Evolutionary conservation across 345 rosid species (phyloP).

Genomic region (Gossypium bickii): DNA sequence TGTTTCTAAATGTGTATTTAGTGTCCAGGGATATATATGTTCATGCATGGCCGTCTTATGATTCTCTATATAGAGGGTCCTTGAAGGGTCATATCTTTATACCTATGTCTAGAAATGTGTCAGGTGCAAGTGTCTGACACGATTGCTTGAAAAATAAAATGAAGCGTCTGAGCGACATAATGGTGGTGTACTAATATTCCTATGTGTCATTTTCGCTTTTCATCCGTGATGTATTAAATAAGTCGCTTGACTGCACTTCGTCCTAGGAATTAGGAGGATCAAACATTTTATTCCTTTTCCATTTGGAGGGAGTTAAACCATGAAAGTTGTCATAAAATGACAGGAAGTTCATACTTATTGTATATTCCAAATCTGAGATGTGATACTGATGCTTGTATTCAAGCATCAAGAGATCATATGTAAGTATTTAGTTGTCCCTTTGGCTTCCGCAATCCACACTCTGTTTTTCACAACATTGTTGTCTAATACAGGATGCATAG

Average conservation of each 20-base stretch:
- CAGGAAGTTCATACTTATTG: too few species aligned
- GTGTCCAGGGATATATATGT: not conserved
- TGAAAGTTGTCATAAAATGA: not conserved
- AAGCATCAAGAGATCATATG: not conserved
- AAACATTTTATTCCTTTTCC: not conserved
- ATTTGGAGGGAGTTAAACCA: not conserved
- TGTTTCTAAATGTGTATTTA: not conserved
- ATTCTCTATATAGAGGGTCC: not conserved
- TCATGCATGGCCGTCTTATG: not conserved
- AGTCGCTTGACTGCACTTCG: not conserved
- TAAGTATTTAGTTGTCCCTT: not conserved
- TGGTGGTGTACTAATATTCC: not conserved
- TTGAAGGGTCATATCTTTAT: too few species aligned
- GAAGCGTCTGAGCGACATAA: not conserved
- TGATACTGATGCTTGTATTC: not conserved
- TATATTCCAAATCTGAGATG: not conserved
- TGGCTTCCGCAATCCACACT: not conserved
- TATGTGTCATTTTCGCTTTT: not conserved
- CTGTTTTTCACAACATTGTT: too few species aligned
- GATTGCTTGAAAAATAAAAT: too few species aligned
- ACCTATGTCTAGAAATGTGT: too few species aligned
- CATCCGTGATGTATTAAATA: not conserved
- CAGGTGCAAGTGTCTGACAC: too few species aligned
- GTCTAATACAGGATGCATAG: conserved; percentile 38
- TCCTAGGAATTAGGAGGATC: not conserved